Conservation (phyloP, 805 yeast genomes). For the Sungouiella blattae region DNA sequence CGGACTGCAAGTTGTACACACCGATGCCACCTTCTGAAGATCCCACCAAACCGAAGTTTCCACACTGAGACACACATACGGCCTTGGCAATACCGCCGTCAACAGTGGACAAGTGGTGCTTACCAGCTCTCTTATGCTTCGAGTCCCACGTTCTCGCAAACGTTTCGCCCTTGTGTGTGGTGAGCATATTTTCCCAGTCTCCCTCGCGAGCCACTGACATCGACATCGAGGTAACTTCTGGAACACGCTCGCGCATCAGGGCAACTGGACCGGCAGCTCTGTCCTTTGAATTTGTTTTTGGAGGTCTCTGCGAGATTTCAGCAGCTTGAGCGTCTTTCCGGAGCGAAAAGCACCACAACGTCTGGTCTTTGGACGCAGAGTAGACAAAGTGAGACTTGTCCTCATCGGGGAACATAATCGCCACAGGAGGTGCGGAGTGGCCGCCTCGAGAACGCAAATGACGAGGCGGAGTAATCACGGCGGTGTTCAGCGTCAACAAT, state of each 20-base stretch:
- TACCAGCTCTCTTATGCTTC: constrained; percentile 73
- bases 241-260: constrained; percentile 63
- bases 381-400: constrained; percentile 74
- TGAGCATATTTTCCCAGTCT: constrained; percentile 90
- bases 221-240: constrained; percentile 70
- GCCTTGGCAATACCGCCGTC: constrained; percentile 75
- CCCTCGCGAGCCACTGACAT: constrained; percentile 73
- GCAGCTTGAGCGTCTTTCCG: constrained; percentile 96
- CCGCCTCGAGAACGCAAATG: constrained; percentile 93
- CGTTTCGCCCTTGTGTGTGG: constrained; percentile 80
- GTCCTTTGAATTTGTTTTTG: constrained; percentile 27
- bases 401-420: constrained; percentile 71
- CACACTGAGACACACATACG: constrained; percentile 85
- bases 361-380: constrained; percentile 81
- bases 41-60: constrained; percentile 91
- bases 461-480: constrained; percentile 85
- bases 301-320: constrained; percentile 77
- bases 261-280: constrained; percentile 55
- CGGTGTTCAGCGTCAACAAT: constrained; percentile 56
- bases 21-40: constrained; percentile 82
- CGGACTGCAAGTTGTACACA: constrained; percentile 88
- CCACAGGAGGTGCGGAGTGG: constrained; percentile 86
- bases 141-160: constrained; percentile 93
- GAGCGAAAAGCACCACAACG: constrained; percentile 88
- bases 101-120: constrained; percentile 63